Conservation (phyloP, 1,284 basidiomycete genomes). For the Leccinum subspadiceum region DNA sequence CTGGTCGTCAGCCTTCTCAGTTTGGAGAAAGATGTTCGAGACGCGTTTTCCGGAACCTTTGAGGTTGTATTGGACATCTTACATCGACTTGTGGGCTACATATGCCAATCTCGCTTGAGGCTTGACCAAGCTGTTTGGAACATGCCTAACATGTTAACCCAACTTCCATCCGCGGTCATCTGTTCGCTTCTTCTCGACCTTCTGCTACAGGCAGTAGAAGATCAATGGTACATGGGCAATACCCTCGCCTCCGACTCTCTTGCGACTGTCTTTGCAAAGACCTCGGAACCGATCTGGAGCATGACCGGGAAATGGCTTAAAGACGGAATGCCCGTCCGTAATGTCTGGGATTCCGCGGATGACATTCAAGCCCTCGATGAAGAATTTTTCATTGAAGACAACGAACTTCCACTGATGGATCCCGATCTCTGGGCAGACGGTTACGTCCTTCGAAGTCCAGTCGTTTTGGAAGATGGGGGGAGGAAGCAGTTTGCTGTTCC, state of each 20-base stretch:
- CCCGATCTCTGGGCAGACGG: slow-evolving; percentile 82
- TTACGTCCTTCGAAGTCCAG: slow-evolving; percentile 53
- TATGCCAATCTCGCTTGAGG: slow-evolving; percentile 31
- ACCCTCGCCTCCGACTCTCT: slow-evolving; percentile 50
- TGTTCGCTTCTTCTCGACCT: slow-evolving; percentile 62
- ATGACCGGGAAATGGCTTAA: slow-evolving; percentile 74
- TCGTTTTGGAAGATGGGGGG: slow-evolving; percentile 32
- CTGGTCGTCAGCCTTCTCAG: slow-evolving; percentile 67
- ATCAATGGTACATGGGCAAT: slow-evolving; percentile 57
- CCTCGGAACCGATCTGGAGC: slow-evolving; percentile 70
- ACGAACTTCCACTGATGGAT: slow-evolving; percentile 58
- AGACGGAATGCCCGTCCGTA: slow-evolving; percentile 65
- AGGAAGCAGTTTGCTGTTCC: slow-evolving; percentile 49
- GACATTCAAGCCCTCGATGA: slow-evolving; percentile 47
- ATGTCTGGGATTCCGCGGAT: slow-evolving; percentile 34
- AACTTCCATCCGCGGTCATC: slow-evolving; percentile 46
- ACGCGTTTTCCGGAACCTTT: slow-evolving; percentile 57
- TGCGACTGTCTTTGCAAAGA: slow-evolving; percentile 58
- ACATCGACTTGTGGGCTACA: slow-evolving; percentile 28
- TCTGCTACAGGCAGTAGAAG: slow-evolving; percentile 54
- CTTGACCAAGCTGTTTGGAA: slow-evolving; percentile 40
- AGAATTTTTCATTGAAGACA: slow-evolving; percentile 82
- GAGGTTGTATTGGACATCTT: slow-evolving; percentile 51
- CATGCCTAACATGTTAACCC: slow-evolving; percentile 39
- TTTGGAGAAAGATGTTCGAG: slow-evolving; percentile 57